Conservation (phyloP, 805 yeast species). For the Metschnikowia gelsemii region DNA sequence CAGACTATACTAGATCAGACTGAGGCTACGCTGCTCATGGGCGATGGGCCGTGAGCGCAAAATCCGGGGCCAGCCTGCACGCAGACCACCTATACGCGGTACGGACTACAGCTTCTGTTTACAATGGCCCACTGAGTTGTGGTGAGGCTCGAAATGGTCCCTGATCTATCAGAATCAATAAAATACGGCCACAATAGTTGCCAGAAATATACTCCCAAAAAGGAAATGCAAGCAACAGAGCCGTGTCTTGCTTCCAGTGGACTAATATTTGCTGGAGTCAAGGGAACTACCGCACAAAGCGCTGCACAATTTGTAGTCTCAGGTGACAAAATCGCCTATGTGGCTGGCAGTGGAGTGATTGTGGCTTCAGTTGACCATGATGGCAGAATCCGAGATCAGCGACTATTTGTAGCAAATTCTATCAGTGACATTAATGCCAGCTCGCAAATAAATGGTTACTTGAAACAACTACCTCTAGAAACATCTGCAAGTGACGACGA, state of each 20-base stretch:
- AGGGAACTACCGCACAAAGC: conserved; percentile 49
- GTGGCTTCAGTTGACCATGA: conserved; percentile 37
- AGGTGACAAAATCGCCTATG: conserved; percentile 47
- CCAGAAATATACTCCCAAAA: background rate
- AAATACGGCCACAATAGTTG: background rate
- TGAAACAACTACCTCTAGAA: background rate
- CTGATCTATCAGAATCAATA: no score
- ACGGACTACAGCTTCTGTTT: conserved; percentile 2
- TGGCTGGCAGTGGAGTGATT: conserved; percentile 62
- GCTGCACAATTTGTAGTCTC: conserved; percentile 42
- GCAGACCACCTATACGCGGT: background rate
- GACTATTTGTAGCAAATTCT: conserved; percentile 53
- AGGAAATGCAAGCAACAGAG: background rate
- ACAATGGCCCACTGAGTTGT: conserved; percentile 6
- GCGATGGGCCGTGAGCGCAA: conserved; percentile 7
- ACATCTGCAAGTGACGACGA: conserved; percentile 8
- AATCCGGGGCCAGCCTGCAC: conserved; percentile 11
- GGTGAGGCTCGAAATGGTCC: no score
- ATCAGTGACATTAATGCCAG: background rate
- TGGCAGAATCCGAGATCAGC: conserved; percentile 31
- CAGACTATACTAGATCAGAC: no score
- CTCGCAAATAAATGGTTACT: background rate
- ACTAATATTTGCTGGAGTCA: conserved; percentile 16
- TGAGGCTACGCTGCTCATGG: no score
- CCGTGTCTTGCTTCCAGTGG: background rate